Evolutionary conservation across 2,329 filamentous ascomycete species (phyloP).

Genomic region (Basipetospora sp.): DNA sequence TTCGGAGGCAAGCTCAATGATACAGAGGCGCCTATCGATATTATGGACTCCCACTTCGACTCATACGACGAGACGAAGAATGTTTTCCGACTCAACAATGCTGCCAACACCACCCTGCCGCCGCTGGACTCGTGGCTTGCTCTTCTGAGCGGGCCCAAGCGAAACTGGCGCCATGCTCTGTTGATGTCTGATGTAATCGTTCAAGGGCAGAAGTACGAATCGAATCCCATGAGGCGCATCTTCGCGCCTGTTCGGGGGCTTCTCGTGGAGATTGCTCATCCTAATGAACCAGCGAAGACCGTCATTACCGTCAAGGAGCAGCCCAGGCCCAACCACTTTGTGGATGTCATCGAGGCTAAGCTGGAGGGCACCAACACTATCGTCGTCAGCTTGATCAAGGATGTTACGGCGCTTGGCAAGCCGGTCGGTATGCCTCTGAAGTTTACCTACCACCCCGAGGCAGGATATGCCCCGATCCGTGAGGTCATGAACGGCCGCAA

Average conservation of each 20-base stretch:
- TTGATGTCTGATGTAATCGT: constrained; percentile 88
- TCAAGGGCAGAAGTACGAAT: constrained; percentile 92
- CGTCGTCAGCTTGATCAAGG: constrained; percentile 78
- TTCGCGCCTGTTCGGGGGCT: constrained; percentile 76
- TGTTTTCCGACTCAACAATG: constrained; percentile 67
- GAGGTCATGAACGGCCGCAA: constrained; percentile 95
- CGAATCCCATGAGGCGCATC: constrained; percentile 84
- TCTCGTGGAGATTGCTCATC: constrained; percentile 73
- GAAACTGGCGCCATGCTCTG: constrained; percentile 89
- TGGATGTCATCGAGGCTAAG: constrained; percentile 78
- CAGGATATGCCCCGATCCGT: constrained; percentile 90
- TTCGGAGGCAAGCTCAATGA: constrained; percentile 81
- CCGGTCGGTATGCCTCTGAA: constrained; percentile 70
- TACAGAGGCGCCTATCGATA: constrained; percentile 53
- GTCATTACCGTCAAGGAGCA: constrained; percentile 79
- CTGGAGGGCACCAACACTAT: constrained; percentile 65
- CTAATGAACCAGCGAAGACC: constrained; percentile 70
- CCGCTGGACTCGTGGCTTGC: constrained; percentile 72
- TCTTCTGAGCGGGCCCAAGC: constrained; percentile 68
- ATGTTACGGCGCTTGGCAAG: constrained; percentile 70
- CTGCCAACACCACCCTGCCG: constrained; percentile 60
- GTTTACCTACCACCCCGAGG: constrained; percentile 89
- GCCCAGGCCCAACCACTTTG: constrained; percentile 68
- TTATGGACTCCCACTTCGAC: constrained; percentile 68
- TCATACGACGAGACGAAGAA: constrained; percentile 65